A percentile compares a stretch with the other conserved stretches of the same genome.
These are phyloP conservation scores for Asterophora lycoperdoides DNA, from an alignment of 768 basidiomycete species.

Conservation along the genomic window DNA sequence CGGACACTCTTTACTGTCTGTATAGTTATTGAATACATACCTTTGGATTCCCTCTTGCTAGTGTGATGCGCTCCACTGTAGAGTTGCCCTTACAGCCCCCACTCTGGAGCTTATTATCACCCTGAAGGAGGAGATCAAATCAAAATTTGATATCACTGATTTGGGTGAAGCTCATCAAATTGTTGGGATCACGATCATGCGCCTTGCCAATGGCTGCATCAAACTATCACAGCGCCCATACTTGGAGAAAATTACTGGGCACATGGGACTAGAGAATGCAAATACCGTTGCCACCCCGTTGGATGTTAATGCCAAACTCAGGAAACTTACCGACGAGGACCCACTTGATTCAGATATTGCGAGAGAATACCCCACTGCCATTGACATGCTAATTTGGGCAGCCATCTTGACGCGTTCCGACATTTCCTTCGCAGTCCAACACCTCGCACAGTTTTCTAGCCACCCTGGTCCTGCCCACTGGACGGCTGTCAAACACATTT, in stretches of 20 bases:
- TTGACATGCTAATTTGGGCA: constrained; percentile 33
- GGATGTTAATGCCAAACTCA: constrained; percentile 20
- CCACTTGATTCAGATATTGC: neutral
- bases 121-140: constrained; percentile 20
- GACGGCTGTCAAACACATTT: constrained; percentile 33
- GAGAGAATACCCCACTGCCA: constrained; percentile 7
- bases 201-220: constrained; percentile 17
- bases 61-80: too few relatives aligned
- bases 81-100: too few relatives aligned
- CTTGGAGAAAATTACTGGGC: constrained; percentile 22
- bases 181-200: constrained; percentile 28
- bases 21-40: too few relatives aligned
- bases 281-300: constrained; percentile 23
- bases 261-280: constrained; percentile 20
- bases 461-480: constrained; percentile 34
- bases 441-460: constrained; percentile 28
- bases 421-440: constrained; percentile 32
- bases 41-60: too few relatives aligned
- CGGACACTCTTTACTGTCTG: too few relatives aligned
- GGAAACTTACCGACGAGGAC: constrained; percentile 7
- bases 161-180: constrained; percentile 26
- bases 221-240: constrained; percentile 26
- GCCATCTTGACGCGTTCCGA: constrained; percentile 33
- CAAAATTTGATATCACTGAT: constrained; percentile 26
- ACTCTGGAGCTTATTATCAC: constrained; percentile 11